A percentile compares a stretch with the other conserved stretches of the same genome.
phyloP scores from a whole-genome alignment of 1,284 basidiomycete genomes.

The Neolentinus lepideus region DNA sequence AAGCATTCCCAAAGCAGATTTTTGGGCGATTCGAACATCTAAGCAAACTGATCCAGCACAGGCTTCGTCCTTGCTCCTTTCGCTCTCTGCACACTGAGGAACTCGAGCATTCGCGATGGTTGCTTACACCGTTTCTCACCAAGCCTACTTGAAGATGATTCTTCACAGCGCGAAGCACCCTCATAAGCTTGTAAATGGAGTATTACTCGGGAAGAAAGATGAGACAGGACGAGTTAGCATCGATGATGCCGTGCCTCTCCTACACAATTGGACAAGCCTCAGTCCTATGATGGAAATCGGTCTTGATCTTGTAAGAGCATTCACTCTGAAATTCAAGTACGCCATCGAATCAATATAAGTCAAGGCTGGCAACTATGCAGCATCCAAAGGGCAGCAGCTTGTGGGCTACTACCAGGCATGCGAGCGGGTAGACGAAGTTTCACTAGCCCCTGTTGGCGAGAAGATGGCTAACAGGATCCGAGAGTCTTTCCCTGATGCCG shows the following conservation, averaged over 20 bases:
- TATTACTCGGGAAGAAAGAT: conserved; percentile 42
- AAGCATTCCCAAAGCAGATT: no score
- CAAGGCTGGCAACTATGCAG: conserved; percentile 52
- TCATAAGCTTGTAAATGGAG: conserved; percentile 60
- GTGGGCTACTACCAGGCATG: conserved; percentile 73
- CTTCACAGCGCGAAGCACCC: conserved; percentile 72
- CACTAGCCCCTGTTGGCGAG: conserved; percentile 59
- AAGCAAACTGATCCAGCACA: no score
- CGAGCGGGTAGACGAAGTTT: conserved; percentile 48
- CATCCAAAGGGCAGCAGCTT: conserved; percentile 36
- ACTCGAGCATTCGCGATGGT: neutral
- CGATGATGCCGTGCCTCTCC: conserved; percentile 61
- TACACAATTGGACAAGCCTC: conserved; percentile 74
- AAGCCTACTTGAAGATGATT: conserved; percentile 60
- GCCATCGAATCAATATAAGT: conserved; percentile 2
- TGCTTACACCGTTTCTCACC: conserved; percentile 38
- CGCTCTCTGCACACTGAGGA: no score
- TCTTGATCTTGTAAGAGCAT: conserved; percentile 53
- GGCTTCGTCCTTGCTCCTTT: neutral
- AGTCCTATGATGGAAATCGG: conserved; percentile 79
- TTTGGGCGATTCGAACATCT: no score
- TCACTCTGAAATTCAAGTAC: conserved; percentile 6
- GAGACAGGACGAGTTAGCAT: conserved; percentile 31
- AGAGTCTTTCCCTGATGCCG: conserved; percentile 42
- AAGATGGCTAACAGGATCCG: conserved; percentile 46